Evolutionary conservation across 2,329 filamentous ascomycete species (phyloP), one percentile per base, ranked within the genome.

Genomic region (Aspergillus tubingensis): DNA sequence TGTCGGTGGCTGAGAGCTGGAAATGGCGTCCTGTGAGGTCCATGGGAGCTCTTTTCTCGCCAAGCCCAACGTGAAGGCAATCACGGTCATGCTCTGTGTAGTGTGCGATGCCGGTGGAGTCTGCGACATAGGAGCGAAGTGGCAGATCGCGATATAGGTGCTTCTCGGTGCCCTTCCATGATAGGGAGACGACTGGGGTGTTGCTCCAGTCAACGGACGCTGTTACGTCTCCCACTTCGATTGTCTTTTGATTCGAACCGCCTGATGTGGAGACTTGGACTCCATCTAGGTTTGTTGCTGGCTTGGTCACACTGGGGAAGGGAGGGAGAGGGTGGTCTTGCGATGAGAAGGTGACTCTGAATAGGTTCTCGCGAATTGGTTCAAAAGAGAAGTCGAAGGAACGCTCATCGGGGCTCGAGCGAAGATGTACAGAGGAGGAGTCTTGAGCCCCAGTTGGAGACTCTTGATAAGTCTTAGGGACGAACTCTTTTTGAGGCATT

Each of bases 41-140:
- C 87, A 91, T 90, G 0, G 89, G 89, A 0, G 88, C 88, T 5
- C 86, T 81, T 71, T 91, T 91, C 71, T 91, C 89, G 4, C 89
- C 89, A 0, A 91, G 79, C 0, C 89, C 89, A 17, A 90, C 84
- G 66, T 91, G 87, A 0, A 91, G 80, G 0, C 85, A 87, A 19
- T 83, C 80, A 15, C 82, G 78, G 62, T 88, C 85, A 71, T 89
- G 88, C 13, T 80, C 75, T 0, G 85, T 86, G 69, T 91, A 91
- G 67, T 90, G 87, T 0, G 87, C 83, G 19, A 90, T 76, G 1
- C 88, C 88, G 0, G 77, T 72, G 0, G 83, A 83, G 64, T 91
- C 86, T 7, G 86, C 77, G 1, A 81, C 83, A 65, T 91, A 91
- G 0, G 88, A 90, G 8, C 89, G 85, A 67, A 85, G 81, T 0